phyloP scores from a whole-genome alignment of 2,329 filamentous ascomycete genomes.

The Paraconiothyrium brasiliense region DNA sequence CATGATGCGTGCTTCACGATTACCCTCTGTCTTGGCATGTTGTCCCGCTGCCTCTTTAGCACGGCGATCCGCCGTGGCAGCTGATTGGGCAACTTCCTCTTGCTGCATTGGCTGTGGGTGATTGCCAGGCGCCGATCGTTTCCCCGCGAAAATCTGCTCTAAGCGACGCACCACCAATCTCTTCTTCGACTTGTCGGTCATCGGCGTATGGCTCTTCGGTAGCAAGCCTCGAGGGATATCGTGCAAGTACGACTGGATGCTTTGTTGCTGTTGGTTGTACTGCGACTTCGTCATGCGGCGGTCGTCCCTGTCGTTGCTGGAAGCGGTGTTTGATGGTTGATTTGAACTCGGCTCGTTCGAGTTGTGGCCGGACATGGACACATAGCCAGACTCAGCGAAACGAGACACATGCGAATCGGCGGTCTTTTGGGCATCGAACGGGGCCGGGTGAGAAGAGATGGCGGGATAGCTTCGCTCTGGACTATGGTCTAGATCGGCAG shows the following conservation, averaged over 20 bases:
- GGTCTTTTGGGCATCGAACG: slow-evolving; percentile 64
- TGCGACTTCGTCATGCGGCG: slow-evolving; percentile 41
- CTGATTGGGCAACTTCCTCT: slow-evolving; percentile 66
- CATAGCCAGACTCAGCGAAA: slow-evolving; percentile 66
- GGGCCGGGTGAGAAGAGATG: slow-evolving; percentile 52
- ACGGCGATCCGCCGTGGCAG: slow-evolving; percentile 57
- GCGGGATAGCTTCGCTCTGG: slow-evolving; percentile 31
- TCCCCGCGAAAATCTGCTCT: slow-evolving; percentile 84
- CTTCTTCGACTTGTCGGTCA: slow-evolving; percentile 79
- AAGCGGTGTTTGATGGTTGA: slow-evolving; percentile 29
- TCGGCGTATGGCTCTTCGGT: slow-evolving; percentile 64
- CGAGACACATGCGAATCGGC: slow-evolving; percentile 67
- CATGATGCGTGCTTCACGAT: slow-evolving; percentile 59
- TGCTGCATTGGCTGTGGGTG: slow-evolving; percentile 64
- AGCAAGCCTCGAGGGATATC: slow-evolving; percentile 77
- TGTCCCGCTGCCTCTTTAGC: slow-evolving; percentile 53
- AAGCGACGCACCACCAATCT: slow-evolving; percentile 78
- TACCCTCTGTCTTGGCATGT: slow-evolving; percentile 49
- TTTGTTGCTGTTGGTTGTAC: slow-evolving; percentile 53
- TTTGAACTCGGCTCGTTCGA: slow-evolving; percentile 49
- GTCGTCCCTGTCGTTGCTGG: slow-evolving; percentile 36
- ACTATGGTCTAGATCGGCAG: slow-evolving; percentile 65
- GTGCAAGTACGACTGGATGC: slow-evolving; percentile 74
- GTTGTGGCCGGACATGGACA: slow-evolving; percentile 65
- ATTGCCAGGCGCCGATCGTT: slow-evolving; percentile 56